Base-by-base conservation (phyloP, 2,329 filamentous ascomycete genomes). In the Diaporthe sp. region DNA sequence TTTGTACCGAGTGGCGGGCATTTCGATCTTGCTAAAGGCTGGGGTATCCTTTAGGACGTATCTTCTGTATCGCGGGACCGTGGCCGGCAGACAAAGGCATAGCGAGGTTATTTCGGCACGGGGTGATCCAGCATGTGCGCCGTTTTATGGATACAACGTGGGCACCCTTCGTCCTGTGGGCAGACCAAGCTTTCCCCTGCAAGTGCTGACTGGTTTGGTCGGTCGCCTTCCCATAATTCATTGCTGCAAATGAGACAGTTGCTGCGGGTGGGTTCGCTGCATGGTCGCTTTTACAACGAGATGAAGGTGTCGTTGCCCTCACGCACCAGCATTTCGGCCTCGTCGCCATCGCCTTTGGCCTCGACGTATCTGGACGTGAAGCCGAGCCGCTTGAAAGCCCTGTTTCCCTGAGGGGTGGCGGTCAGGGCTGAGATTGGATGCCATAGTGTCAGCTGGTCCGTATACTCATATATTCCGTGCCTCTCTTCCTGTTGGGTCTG, bases 271-370 rank as follows among this genome's bases (percentile, higher is more conserved):
- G 47, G 13, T 12, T n/a, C n/a, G 17, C 13, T 22, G 15, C 19
- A 8, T 17, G n/a, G 27, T 39, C 5, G 27, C 2, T 37, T 4
- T 47, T 15, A 51, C 27, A 4, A n/a, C 70, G 35, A 32, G 17
- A 17, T 19, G 32, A 74, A 63, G 4, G 44, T 2, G 12, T 53
- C 55, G 27, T 75, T 61, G 27, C 70, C 70, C 17, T 66, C 59
- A 17, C 53, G 73, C 51, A 68, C 32, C 44, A 75, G 58, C 73
- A 75, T 75, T n/a, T 58, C 53, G 44, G 70, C 53, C n/a, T 51
- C 53, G 3, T 50, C 69, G 5, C 56, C 55, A 17, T 63, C 47
- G 9, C n/a, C 8, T 32, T 68, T 70, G 27, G 35, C 50, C 59
- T 59, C 55, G 35, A 72, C n/a, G 9, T 55, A 69, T 56, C 35